Evolutionary conservation across 768 basidiomycete genomes (phyloP).

Genomic region (Piloderma croceum): DNA sequence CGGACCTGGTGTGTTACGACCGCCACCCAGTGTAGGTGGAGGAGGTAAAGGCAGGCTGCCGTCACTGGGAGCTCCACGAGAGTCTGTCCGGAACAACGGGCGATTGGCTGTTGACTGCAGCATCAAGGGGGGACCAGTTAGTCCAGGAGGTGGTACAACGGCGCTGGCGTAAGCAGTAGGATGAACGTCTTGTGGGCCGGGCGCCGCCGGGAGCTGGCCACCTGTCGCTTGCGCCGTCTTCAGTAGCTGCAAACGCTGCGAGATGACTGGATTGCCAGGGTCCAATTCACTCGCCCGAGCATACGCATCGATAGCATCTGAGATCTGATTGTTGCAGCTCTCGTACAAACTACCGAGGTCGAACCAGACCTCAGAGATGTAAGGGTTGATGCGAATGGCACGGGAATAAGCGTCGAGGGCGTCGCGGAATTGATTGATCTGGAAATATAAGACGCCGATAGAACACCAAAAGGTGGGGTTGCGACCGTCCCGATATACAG

Average conservation of each 20-base stretch:
- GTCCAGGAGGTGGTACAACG: conserved; percentile 62
- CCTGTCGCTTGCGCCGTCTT: conserved; percentile 70
- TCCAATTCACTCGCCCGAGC: conserved; percentile 93
- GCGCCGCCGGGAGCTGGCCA: conserved; percentile 50
- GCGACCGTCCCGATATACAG: conserved; percentile 96
- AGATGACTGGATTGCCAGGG: conserved; percentile 76
- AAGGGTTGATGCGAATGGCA: conserved; percentile 97
- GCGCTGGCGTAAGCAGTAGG: conserved; percentile 89
- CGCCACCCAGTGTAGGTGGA: conserved; percentile 44
- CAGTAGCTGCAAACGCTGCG: conserved; percentile 71
- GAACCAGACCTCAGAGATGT: conserved; percentile 79
- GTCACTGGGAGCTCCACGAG: conserved; percentile 46
- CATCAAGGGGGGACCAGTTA: conserved; percentile 63
- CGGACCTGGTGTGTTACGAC: conserved; percentile 60
- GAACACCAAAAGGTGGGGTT: conserved; percentile 99
- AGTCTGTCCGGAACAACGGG: conserved; percentile 60
- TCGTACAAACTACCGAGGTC: conserved; percentile 96
- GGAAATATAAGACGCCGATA: conserved; percentile 98
- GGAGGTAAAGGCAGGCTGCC: conserved; percentile 47
- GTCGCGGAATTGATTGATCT: conserved; percentile 99
- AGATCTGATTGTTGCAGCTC: conserved; percentile 98
- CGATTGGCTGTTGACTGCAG: conserved; percentile 48
- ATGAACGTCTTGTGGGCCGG: conserved; percentile 92
- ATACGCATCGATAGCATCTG: conserved; percentile 98
- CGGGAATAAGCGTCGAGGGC: conserved; percentile 98